phyloP scores from a whole-genome alignment of 2,329 filamentous ascomycete species.

The Botryotinia globosa region DNA sequence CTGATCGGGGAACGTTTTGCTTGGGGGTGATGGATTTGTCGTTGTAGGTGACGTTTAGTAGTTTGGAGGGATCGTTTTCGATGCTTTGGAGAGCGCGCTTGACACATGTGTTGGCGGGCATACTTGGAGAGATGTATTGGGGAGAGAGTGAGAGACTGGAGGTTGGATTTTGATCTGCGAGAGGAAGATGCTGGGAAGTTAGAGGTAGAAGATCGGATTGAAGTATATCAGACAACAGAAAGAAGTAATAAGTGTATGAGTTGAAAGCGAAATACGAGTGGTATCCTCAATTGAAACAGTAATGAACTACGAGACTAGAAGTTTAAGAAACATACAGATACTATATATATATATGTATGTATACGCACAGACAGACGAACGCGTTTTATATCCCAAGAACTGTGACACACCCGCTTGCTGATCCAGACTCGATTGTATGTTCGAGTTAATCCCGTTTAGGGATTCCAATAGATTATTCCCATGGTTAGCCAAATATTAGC shows the following conservation, averaged over 20 bases:
- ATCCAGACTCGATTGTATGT: background rate
- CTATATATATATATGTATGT: background rate
- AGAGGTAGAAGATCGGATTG: background rate
- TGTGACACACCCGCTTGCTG: background rate
- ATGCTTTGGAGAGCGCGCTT: slow-evolving; percentile 11
- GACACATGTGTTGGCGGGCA: slow-evolving; percentile 22
- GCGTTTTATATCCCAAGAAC: background rate
- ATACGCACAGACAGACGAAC: background rate
- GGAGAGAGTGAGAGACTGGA: background rate
- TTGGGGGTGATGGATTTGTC: slow-evolving; percentile 36
- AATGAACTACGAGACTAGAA: background rate
- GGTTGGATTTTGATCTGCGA: background rate
- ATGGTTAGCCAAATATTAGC: accelerated
- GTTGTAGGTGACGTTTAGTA: slow-evolving; percentile 38
- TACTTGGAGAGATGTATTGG: background rate
- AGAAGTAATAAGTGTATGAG: background rate
- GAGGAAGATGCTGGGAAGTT: background rate
- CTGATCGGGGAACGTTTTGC: slow-evolving; percentile 37
- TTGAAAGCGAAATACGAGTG: background rate
- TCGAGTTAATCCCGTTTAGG: background rate
- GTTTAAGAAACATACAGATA: background rate
- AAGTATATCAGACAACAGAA: background rate
- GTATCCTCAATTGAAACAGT: background rate
- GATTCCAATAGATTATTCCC: background rate
- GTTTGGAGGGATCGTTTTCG: slow-evolving; percentile 36